Evolutionary conservation across 148 eudicot species (phyloP), one percentile per base, ranked within the genome.

Genomic region (Rhododendron vialii): DNA sequence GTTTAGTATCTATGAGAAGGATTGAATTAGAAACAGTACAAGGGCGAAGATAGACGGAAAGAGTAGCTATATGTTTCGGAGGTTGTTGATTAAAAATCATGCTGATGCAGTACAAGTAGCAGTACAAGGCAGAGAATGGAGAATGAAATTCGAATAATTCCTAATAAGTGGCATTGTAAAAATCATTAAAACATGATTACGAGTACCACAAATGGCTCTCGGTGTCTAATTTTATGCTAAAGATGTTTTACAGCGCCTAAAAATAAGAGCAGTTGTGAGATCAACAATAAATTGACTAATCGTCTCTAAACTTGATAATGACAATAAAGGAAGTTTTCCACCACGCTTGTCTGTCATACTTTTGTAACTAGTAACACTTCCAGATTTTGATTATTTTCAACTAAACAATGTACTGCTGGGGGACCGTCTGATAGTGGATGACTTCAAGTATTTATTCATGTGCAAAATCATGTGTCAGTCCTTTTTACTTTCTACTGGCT

Each of bases 21-120:
- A 79, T 79, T 79, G 82, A 79, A 13, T 79, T 79, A 26, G 82
- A 30, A 59, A 79, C 14, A 28, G 59, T 26, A 26, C 82, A 79
- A n/a, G 17, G 48, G 1, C 7, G 17, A 47, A 80, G 36, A 7
- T 28, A 50, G 38, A 79, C 17, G 24, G 57, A 26, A n/a, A 26
- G 38, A 80, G 38, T 48, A 50, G 81, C 30, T 14, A 22, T 13
- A 8, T 9, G 81, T 78, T 78, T 45, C 28, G 41, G 48, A 24
- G 81, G 81, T 47, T 24, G 43, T 3, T 28, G 41, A 4, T 30
- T 53, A 53, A 80, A 22, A 33, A 77, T 77, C 8, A 15, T 81
- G 57, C 14, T 35, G 78, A 35, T 74, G 43, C 78, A 33, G 48
- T 22, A 76, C 50, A 7, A 8, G 48, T 26, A 78, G 51, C 15